These are phyloP conservation scores for Fragaria vesca DNA, from an alignment of 306 rosid species.

Conservation along the genomic window DNA sequence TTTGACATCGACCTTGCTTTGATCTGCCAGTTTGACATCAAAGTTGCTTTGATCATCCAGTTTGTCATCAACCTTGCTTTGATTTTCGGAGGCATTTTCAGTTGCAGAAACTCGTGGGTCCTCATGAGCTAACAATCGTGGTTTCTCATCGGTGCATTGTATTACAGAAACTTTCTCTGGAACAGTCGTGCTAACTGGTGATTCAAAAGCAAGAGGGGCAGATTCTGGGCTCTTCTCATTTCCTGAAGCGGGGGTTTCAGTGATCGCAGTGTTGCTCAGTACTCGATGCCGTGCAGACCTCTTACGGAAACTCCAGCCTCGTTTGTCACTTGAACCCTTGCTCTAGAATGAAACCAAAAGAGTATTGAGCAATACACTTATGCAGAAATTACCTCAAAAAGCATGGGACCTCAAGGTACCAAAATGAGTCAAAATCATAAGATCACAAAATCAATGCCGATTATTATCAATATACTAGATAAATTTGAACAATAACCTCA, in stretches of 20 bases:
- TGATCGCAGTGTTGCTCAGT: conserved; percentile 75
- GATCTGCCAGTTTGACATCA: conserved; percentile 24
- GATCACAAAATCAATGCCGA: background rate
- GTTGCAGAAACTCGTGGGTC: conserved; percentile 38
- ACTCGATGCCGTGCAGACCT: conserved; percentile 82
- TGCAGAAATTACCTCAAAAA: background rate
- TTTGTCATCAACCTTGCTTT: conserved; percentile 38
- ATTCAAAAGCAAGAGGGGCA: conserved; percentile 38
- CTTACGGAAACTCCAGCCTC: conserved; percentile 96
- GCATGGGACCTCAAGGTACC: background rate
- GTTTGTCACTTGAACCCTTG: conserved; percentile 71
- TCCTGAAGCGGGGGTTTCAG: conserved; percentile 52
- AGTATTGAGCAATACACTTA: background rate
- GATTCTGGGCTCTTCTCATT: conserved; percentile 68
- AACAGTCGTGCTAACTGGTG: conserved; percentile 40
- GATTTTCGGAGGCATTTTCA: background rate
- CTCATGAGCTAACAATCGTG: conserved; percentile 38
- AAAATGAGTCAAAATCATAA: background rate
- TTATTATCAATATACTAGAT: background rate
- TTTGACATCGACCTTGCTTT: conserved; percentile 9
- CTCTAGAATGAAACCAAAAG: conserved; percentile 34
- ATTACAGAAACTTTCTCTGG: conserved; percentile 52
- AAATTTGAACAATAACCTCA: background rate
- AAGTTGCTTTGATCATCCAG: conserved; percentile 30
- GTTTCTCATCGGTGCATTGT: conserved; percentile 53